Percentiles rank a stretch among this genome's conserved stretches.
phyloP scores from a whole-genome alignment of 2,329 filamentous ascomycete species.

The Domatiomyces globalis region DNA sequence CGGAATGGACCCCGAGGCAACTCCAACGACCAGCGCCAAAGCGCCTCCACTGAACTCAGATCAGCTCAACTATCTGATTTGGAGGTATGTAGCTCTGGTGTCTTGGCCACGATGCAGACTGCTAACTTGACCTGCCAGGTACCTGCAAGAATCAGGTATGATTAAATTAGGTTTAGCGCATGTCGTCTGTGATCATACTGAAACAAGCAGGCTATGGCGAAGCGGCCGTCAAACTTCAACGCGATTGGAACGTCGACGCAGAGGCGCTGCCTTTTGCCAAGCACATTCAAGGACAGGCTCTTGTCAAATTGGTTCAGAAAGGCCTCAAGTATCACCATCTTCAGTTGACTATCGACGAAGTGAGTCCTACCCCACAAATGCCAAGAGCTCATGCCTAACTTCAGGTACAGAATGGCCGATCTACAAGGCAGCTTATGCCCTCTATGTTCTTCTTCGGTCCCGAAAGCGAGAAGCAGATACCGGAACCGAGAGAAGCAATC shows the following conservation, averaged over 20 bases:
- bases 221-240: conserved; percentile 45
- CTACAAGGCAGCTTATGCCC: conserved; percentile 21
- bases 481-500: conserved; percentile 18
- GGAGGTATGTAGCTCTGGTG: conserved; percentile 38
- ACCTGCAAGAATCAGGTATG: conserved; percentile 43
- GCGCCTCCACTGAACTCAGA: conserved; percentile 36
- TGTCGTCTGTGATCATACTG: neutral
- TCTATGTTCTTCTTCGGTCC: conserved; percentile 36
- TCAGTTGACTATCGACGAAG: conserved; percentile 29
- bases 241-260: conserved; percentile 49
- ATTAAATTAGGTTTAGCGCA: conserved; percentile 1
- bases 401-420: conserved; percentile 15
- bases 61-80: conserved; percentile 56
- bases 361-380: conserved; percentile 19
- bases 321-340: conserved; percentile 43
- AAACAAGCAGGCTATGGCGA: conserved; percentile 38
- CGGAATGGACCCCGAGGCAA: conserved; percentile 18
- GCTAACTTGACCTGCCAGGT: conserved; percentile 25
- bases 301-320: conserved; percentile 50
- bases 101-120: neutral
- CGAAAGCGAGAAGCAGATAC: conserved; percentile 21
- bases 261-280: conserved; percentile 47
- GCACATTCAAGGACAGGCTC: conserved; percentile 43
- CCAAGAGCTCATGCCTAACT: conserved; percentile 8
- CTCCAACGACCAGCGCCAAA: conserved; percentile 22